A percentile compares a stretch with the other conserved stretches of the same genome.
Evolutionary conservation across 495 filamentous ascomycete species (phyloP).

Genomic region (Daldinia bambusicola): DNA sequence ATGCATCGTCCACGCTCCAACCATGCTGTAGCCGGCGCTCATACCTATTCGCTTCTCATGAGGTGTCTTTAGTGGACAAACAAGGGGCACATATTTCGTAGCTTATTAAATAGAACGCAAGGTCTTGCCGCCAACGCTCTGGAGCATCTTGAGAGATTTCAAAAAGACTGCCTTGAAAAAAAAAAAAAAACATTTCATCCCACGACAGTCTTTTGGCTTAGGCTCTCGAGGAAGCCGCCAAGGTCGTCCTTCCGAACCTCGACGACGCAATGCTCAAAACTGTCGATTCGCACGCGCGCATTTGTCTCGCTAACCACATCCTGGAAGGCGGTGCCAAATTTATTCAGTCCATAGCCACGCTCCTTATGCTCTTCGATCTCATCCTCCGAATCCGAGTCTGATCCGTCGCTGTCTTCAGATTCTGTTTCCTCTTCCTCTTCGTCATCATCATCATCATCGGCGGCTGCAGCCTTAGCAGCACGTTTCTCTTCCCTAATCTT

Average conservation of each 20-base stretch:
- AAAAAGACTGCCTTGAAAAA: background rate
- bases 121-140: background rate
- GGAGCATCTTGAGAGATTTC: background rate
- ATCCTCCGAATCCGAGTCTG: constrained; percentile 69
- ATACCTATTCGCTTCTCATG: constrained; percentile 19
- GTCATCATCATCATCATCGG: constrained; percentile 67
- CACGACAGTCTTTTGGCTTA: constrained; percentile 92
- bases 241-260: constrained; percentile 97
- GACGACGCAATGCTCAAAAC: constrained; percentile 96
- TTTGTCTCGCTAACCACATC: constrained; percentile 93
- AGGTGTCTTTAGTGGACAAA: constrained; percentile 13
- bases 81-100: constrained; percentile 9
- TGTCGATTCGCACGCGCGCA: constrained; percentile 89
- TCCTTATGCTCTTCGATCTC: constrained; percentile 65
- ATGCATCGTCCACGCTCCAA: constrained; percentile 35
- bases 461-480: constrained; percentile 54
- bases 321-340: constrained; percentile 94
- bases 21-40: constrained; percentile 16
- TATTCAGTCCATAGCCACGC: constrained; percentile 78
- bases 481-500: constrained; percentile 71
- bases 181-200: constrained; percentile 61
- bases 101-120: constrained; percentile 9
- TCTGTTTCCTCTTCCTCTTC: constrained; percentile 66
- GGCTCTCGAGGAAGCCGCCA: constrained; percentile 85
- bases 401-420: constrained; percentile 65